Percentiles rank a stretch among this genome's conserved stretches.
Evolutionary conservation across 2,329 filamentous ascomycete species (phyloP).

Genomic region (Alternaria incomplexa): DNA sequence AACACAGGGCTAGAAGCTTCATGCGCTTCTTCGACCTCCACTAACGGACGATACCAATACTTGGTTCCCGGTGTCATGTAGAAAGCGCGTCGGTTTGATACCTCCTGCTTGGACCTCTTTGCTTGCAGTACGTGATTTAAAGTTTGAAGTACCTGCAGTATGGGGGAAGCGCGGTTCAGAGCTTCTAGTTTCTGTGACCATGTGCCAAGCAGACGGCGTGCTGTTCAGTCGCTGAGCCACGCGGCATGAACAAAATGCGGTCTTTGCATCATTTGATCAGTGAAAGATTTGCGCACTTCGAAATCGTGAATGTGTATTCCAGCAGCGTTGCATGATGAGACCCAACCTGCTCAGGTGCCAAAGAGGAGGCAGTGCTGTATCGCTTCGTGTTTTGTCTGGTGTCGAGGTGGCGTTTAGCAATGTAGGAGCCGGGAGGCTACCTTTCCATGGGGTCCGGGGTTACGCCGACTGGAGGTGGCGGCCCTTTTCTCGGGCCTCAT

Average conservation of each 20-base stretch:
- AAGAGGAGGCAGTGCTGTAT: constrained; percentile 1
- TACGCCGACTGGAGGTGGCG: neutral
- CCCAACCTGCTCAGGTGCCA: neutral
- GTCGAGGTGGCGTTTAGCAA: neutral
- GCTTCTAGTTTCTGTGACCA: neutral
- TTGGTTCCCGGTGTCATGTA: neutral
- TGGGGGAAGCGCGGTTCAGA: neutral
- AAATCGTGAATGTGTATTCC: neutral
- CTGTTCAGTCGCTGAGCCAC: neutral
- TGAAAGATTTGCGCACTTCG: neutral
- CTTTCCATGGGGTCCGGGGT: neutral
- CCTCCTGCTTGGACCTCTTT: neutral
- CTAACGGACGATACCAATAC: neutral
- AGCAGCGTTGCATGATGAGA: neutral
- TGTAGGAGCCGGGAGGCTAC: neutral
- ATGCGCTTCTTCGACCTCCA: neutral
- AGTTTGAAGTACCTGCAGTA: constrained; percentile 1
- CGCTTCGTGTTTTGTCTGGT: neutral
- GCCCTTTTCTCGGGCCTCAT: neutral
- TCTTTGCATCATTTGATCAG: neutral
- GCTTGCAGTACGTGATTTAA: neutral
- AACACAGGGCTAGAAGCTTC: neutral
- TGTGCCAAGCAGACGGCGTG: neutral
- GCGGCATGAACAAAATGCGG: neutral
- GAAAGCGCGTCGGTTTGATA: neutral